Conservation (phyloP, 2,329 filamentous ascomycete species). For the Davidsoniella australis region DNA sequence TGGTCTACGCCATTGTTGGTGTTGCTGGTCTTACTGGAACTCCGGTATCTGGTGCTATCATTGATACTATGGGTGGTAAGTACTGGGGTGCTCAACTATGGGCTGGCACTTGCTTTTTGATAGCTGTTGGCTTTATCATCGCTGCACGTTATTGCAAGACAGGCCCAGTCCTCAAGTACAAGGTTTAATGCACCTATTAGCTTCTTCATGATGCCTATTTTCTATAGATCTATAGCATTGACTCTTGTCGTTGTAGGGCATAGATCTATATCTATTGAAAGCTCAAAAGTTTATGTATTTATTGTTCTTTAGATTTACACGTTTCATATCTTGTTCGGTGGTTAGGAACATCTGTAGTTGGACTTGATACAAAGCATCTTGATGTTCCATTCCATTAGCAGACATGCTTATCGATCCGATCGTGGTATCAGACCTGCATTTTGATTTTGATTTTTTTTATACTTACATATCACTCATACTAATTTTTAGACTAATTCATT, state of each 20-base stretch:
- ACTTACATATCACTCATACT: too few relatives aligned
- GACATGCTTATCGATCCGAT: too few relatives aligned
- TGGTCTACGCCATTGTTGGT: conserved; percentile 26
- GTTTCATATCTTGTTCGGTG: too few relatives aligned
- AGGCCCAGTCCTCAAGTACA: conserved; percentile 21
- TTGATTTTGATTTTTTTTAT: too few relatives aligned
- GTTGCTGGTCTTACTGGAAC: conserved; percentile 29
- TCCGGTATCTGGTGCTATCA: conserved; percentile 28
- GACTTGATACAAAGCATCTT: too few relatives aligned
- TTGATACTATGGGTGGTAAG: conserved; percentile 23
- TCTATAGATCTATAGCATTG: neutral
- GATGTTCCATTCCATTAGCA: too few relatives aligned
- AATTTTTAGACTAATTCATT: too few relatives aligned
- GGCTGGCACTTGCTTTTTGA: conserved; percentile 25
- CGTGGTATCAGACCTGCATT: too few relatives aligned
- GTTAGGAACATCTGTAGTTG: too few relatives aligned
- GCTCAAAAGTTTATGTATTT: neutral
- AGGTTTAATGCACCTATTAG: conserved; percentile 15
- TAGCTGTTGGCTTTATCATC: conserved; percentile 19
- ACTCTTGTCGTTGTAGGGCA: neutral
- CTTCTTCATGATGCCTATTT: neutral
- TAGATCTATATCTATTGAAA: neutral
- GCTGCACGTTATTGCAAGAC: conserved; percentile 20
- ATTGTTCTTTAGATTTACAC: too few relatives aligned
- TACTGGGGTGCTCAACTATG: conserved; percentile 30